Evolutionary conservation across 2,329 filamentous ascomycete genomes (phyloP).

Genomic region (Calonectria multiphialidica): DNA sequence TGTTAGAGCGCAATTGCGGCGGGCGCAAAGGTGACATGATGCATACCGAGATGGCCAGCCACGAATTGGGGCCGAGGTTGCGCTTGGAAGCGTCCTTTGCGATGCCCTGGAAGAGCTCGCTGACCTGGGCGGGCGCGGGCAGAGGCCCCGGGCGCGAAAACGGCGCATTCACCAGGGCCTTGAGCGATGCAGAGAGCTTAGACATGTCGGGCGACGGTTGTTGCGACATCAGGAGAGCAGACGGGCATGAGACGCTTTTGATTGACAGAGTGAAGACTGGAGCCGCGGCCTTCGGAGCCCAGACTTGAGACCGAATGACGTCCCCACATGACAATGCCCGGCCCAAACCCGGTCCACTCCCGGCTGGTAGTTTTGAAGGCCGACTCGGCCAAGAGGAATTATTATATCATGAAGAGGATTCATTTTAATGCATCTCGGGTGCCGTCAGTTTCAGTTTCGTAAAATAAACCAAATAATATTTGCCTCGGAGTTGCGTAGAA

Average conservation of each 20-base stretch:
- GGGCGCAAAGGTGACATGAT: neutral
- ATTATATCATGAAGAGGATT: slow-evolving; percentile 24
- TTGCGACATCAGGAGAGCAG: slow-evolving; percentile 31
- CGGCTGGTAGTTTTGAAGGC: slow-evolving; percentile 31
- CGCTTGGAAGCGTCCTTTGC: slow-evolving; percentile 72
- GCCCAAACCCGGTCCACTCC: slow-evolving; percentile 18
- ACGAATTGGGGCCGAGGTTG: slow-evolving; percentile 72
- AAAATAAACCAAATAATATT: neutral
- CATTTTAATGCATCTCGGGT: neutral
- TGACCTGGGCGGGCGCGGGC: slow-evolving; percentile 72
- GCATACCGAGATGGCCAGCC: slow-evolving; percentile 74
- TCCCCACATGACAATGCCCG: slow-evolving; percentile 33
- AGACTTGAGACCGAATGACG: slow-evolving; percentile 35
- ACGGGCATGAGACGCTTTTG: slow-evolving; percentile 18
- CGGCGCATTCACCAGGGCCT: slow-evolving; percentile 79
- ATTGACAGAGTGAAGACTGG: neutral
- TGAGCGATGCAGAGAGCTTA: slow-evolving; percentile 78
- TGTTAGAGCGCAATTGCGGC: slow-evolving; percentile 14
- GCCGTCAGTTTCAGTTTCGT: neutral
- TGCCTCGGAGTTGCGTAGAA: neutral
- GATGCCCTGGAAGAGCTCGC: slow-evolving; percentile 73
- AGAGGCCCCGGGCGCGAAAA: slow-evolving; percentile 75
- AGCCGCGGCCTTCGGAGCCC: slow-evolving; percentile 22
- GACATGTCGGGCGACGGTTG: slow-evolving; percentile 65
- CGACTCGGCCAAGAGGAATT: slow-evolving; percentile 19